Conservation (phyloP, 768 basidiomycete genomes). For the Tulasnella sp. region DNA sequence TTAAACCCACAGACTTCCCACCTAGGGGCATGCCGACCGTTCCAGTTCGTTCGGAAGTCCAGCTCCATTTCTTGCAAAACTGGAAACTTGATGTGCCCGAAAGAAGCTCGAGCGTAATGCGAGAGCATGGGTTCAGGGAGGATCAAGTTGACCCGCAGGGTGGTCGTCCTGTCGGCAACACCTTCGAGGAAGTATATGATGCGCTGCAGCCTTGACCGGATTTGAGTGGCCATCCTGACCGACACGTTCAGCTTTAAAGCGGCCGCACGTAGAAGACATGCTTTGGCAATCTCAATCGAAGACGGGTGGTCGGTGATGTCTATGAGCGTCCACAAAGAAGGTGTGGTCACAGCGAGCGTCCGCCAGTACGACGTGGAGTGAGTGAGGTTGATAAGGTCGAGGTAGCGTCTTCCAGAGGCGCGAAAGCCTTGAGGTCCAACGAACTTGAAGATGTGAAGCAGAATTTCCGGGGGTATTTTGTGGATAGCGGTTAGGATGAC, state of each 20-base stretch:
- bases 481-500: too few species aligned
- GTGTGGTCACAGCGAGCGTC: too few species aligned
- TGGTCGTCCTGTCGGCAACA: background rate
- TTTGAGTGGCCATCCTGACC: background rate
- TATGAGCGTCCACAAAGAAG: background rate
- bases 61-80: background rate
- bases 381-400: too few species aligned
- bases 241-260: background rate
- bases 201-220: background rate
- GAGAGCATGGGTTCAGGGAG: background rate
- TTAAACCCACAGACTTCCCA: background rate
- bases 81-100: background rate
- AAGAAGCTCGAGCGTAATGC: background rate
- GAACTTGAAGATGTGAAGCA: too few species aligned
- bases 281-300: background rate
- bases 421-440: too few species aligned
- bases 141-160: background rate
- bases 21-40: background rate
- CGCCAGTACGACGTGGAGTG: too few species aligned
- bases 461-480: too few species aligned
- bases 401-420: too few species aligned
- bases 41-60: background rate
- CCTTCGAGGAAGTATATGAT: background rate
- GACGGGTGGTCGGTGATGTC: background rate
- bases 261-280: background rate